Evolutionary conservation across 1,139 yeast genomes (phyloP), one percentile per base, ranked within the genome.

Genomic region (Wickerhamomyces sp.): DNA sequence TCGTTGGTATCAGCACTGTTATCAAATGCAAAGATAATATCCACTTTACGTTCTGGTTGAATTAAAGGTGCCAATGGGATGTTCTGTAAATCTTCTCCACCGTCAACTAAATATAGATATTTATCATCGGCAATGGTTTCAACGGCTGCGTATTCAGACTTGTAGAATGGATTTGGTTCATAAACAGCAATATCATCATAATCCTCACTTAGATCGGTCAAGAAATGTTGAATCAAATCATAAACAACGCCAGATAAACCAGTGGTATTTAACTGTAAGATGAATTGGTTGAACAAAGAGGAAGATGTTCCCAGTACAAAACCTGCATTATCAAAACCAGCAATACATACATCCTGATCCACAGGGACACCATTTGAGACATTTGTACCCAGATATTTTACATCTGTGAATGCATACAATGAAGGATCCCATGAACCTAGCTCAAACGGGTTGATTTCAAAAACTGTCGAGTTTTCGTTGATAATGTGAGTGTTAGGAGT

Each of bases 341-440:
- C 72, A 41, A 76, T 63, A 63, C 95, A 85, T 25, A 44, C 38
- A 31, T 61, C 66, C 18, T 49, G 33, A 19, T 52, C 34, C 9
- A 52, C 54, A 12, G 81, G 76, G 19, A 61, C 49, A 38, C 95
- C 96, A 48, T 76, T 69, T 18, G 65, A 57, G 24, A 78, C 70
- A n/a, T 71, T 61, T 1, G 94, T 74, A 29, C 97, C 97, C 45
- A 87, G 60, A 57, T 85, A 88, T 58, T 78, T 75, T 20, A 80
- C 65, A 44, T 81, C 80, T 19, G 81, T 69, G 64, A 89, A 88
- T 19, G 81, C 72, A 45, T 74, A 70, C 36, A 87, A 61, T 0
- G 85, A 70, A 28, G 88, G 84, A 58, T 89, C 96, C 94, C 95
- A 88, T 25, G 94, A 81, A 7, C 96, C 96, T 61, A 88, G 59